Percentiles rank a stretch among this genome's conserved stretches.
Evolutionary conservation across 2,329 filamentous ascomycete genomes (phyloP).

Genomic region (Monilinia fructigena): DNA sequence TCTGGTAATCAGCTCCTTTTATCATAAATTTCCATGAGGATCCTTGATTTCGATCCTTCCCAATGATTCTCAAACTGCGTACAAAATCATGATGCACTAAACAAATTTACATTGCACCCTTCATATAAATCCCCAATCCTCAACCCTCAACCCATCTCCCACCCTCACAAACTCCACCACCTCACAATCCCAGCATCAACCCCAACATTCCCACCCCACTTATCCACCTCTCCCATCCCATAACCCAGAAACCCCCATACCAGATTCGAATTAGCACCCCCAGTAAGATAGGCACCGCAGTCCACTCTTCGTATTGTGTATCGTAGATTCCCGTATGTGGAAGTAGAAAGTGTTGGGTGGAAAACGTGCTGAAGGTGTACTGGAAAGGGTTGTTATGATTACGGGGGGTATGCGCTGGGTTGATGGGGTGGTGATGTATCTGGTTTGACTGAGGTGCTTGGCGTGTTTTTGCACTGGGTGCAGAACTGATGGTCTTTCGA

Average conservation of each 20-base stretch:
- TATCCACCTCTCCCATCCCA: too few species aligned
- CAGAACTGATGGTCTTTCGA: not conserved
- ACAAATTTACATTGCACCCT: too few species aligned
- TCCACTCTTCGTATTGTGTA: not conserved
- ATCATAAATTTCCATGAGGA: too few species aligned
- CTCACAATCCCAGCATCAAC: not conserved
- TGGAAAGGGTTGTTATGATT: not conserved
- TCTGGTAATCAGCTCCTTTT: too few species aligned
- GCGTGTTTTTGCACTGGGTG: not conserved
- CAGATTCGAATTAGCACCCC: not conserved
- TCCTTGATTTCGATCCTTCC: too few species aligned
- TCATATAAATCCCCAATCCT: slow-evolving; percentile 34
- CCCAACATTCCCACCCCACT: not conserved
- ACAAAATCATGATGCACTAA: too few species aligned
- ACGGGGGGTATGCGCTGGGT: not conserved
- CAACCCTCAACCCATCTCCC: not conserved
- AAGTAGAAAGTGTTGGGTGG: too few species aligned
- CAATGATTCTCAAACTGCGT: too few species aligned
- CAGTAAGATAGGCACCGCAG: not conserved
- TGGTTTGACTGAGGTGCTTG: not conserved
- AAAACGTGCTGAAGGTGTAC: not conserved
- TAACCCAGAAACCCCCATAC: too few species aligned
- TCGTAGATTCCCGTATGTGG: not conserved
- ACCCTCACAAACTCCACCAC: not conserved
- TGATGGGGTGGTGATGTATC: too few species aligned